Conservation (phyloP, 192 early-diverging fungal species). For the Spizellomyces sp. region DNA sequence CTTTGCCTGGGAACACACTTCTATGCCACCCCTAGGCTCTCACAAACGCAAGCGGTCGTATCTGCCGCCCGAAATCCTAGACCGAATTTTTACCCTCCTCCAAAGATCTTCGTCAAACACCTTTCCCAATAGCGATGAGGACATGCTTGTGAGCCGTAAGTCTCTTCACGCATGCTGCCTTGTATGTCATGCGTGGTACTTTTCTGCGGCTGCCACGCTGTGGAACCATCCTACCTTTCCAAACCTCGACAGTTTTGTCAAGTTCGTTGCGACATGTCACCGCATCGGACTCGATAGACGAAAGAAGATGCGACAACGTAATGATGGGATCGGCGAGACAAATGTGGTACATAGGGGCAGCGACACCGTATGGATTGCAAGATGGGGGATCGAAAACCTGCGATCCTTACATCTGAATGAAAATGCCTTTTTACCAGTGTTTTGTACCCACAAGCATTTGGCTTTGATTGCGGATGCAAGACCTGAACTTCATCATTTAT, state of each 20-base stretch:
- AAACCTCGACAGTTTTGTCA: neutral
- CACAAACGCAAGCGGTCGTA: too few species aligned
- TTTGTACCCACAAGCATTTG: neutral
- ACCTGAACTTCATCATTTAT: neutral
- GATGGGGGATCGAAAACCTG: conserved; percentile 7
- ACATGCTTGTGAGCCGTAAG: too few species aligned
- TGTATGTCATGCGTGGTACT: conserved; percentile 2
- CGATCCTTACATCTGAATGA: neutral
- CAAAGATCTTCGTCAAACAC: too few species aligned
- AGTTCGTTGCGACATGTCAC: conserved; percentile 3
- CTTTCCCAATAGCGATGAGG: too few species aligned
- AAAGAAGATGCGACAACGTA: neutral
- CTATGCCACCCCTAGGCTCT: too few species aligned
- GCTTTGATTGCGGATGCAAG: conserved; percentile 1
- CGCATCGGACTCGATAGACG: neutral
- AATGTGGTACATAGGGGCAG: neutral
- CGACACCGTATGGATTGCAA: neutral
- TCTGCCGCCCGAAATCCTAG: too few species aligned
- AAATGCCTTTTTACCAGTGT: neutral
- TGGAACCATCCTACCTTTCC: conserved; percentile 5
- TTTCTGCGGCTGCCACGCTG: neutral
- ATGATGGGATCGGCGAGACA: too few species aligned
- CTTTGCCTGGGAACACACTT: too few species aligned
- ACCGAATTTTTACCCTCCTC: too few species aligned
- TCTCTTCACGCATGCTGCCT: too few species aligned